A percentile compares a stretch with the other conserved stretches of the same genome.
Evolutionary conservation across 192 early-diverging fungal species (phyloP).

Genomic region (Podila epicladia): DNA sequence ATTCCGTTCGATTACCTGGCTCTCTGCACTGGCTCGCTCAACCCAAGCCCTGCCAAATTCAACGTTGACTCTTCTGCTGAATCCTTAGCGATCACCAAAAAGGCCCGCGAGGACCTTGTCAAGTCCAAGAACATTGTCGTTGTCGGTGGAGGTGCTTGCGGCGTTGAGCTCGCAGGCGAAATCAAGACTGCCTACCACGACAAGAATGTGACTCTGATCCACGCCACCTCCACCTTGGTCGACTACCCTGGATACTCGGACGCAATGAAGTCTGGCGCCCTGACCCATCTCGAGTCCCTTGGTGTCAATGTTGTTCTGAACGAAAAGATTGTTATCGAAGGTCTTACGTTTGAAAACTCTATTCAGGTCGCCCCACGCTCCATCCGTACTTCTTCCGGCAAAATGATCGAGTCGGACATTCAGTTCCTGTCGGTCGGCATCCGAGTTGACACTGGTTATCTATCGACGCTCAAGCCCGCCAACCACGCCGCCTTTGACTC

Average conservation of each 20-base stretch:
- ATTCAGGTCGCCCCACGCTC: constrained; percentile 51
- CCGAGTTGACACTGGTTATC: constrained; percentile 54
- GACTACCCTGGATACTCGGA: constrained; percentile 55
- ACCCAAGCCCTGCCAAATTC: constrained; percentile 61
- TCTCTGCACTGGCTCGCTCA: constrained; percentile 69
- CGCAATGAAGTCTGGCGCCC: constrained; percentile 45
- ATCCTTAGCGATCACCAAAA: constrained; percentile 56
- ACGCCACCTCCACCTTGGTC: constrained; percentile 52
- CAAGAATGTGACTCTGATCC: constrained; percentile 61
- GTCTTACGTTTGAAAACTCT: constrained; percentile 27
- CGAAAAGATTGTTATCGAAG: constrained; percentile 56
- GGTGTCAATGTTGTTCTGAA: constrained; percentile 63
- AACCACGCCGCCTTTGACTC: constrained; percentile 13
- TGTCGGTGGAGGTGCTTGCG: constrained; percentile 77
- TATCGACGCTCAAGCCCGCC: constrained; percentile 50
- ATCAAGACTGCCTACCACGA: constrained; percentile 57
- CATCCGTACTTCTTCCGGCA: constrained; percentile 56
- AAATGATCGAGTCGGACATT: constrained; percentile 63
- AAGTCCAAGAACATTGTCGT: constrained; percentile 55
- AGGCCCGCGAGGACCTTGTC: constrained; percentile 33
- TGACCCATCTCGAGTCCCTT: constrained; percentile 50
- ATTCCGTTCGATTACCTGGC: constrained; percentile 73
- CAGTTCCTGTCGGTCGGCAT: constrained; percentile 61
- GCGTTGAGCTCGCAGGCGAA: constrained; percentile 66
- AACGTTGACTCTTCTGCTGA: constrained; percentile 17